phyloP scores from a whole-genome alignment of 2,329 filamentous ascomycete genomes.

The Fusarium sacchari region DNA sequence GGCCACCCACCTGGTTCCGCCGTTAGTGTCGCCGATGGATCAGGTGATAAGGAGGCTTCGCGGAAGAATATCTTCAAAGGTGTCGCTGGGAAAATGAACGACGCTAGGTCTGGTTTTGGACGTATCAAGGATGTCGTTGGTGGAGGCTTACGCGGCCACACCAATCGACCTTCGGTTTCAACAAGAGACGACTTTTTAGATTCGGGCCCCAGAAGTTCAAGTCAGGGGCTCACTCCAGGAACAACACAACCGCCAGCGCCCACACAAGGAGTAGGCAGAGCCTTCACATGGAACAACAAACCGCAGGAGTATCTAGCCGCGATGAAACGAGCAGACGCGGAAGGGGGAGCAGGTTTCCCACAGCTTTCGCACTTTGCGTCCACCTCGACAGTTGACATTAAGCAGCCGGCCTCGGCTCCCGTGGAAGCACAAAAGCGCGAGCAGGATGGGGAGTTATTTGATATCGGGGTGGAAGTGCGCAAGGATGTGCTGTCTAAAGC shows the following conservation, averaged over 20 bases:
- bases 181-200: slow-evolving; percentile 63
- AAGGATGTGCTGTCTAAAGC: slow-evolving; percentile 56
- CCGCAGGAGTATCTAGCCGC: slow-evolving; percentile 66
- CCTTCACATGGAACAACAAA: slow-evolving; percentile 72
- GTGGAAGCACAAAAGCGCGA: slow-evolving; percentile 40
- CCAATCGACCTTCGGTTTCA: slow-evolving; percentile 59
- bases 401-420: slow-evolving; percentile 29
- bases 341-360: slow-evolving; percentile 40
- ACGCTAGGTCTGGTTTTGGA: slow-evolving; percentile 83
- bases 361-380: slow-evolving; percentile 42
- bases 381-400: slow-evolving; percentile 43
- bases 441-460: slow-evolving; percentile 41
- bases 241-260: slow-evolving; percentile 50
- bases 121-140: slow-evolving; percentile 89
- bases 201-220: slow-evolving; percentile 28
- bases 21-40: slow-evolving; percentile 58
- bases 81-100: slow-evolving; percentile 80
- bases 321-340: slow-evolving; percentile 51
- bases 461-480: slow-evolving; percentile 54
- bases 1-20: slow-evolving; percentile 57
- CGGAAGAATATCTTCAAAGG: slow-evolving; percentile 79
- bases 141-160: slow-evolving; percentile 63
- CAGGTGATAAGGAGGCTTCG: slow-evolving; percentile 65
- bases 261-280: slow-evolving; percentile 54
- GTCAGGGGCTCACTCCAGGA: slow-evolving; percentile 18